Evolutionary conservation across 2,329 filamentous ascomycete species (phyloP), one percentile per base, ranked within the genome.

Genomic region (Cordyceps fumosorosea): DNA sequence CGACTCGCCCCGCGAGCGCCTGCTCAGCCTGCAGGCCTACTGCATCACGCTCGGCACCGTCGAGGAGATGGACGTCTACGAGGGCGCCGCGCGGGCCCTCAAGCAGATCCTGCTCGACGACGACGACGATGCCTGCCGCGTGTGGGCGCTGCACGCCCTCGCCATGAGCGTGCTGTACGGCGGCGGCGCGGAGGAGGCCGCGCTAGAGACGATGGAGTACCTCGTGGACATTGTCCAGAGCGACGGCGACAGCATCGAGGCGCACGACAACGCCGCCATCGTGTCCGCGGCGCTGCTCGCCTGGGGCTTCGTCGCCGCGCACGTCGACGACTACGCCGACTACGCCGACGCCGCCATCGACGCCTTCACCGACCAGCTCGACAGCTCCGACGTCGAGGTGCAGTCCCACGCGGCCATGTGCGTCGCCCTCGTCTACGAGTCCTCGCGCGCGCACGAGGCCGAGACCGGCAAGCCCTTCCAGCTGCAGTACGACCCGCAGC

Each of bases 361-460:
- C 59, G 87, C 88, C 2, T 91, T 96, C 67, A 86, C 90, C 48
- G 91, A 96, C 54, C 92, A 96, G 74, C 87, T 96, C 20, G 87
- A 93, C 64, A 91, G 89, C 71, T 81, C 81, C 37, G 87, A 91
- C 63, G 78, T 86, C 0, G 78, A 83, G 10, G 89, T 96, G 1
- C 90, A 95, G 69, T 85, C 91, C 52, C 85, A 88, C 3, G 89
- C 91, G 0, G 91, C 89, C 3, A 84, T 89, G 69, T 90, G 90
- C 72, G 92, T 96, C 63, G 91, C 91, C 0, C 79, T 96, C 11
- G 79, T 96, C 12, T 93, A 90, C 69, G 92, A 96, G 73, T 89
- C 89, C 65, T 78, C 79, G 3, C 78, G 81, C 40, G 74, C 76
- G 14, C 75, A 81, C 62, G 78, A 83, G 64, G 75, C 78, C 24